Conservation (phyloP, 768 basidiomycete genomes). For the Steccherinum ochraceum region DNA sequence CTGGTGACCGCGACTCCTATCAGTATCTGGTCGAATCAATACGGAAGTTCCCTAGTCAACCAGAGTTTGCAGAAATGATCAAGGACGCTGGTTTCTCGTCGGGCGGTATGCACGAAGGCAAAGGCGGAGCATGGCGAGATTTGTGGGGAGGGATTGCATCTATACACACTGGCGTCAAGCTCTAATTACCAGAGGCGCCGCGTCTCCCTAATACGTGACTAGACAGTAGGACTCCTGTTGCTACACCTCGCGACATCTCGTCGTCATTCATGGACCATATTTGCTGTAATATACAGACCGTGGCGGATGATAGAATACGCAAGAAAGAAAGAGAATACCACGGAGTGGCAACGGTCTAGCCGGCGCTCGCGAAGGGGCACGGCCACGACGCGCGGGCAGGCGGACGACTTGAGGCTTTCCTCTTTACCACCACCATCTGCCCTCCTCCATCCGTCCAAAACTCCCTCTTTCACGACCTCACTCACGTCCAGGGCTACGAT, state of each 20-base stretch:
- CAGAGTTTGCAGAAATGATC: slow-evolving; percentile 87
- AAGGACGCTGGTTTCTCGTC: slow-evolving; percentile 76
- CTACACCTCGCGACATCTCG: too few relatives aligned
- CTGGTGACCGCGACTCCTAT: slow-evolving; percentile 90
- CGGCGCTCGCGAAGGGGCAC: background rate
- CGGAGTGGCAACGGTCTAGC: background rate
- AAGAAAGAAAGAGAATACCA: background rate
- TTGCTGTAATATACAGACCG: background rate
- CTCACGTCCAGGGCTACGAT: slow-evolving; percentile 12
- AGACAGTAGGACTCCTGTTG: too few relatives aligned
- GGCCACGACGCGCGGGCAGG: background rate
- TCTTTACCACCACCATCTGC: slow-evolving; percentile 11
- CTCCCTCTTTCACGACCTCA: slow-evolving; percentile 15
- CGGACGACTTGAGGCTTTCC: slow-evolving; percentile 1
- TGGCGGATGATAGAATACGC: background rate
- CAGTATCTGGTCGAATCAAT: slow-evolving; percentile 98
- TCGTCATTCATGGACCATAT: too few relatives aligned
- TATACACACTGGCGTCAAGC: slow-evolving; percentile 79
- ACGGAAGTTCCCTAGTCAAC: slow-evolving; percentile 84
- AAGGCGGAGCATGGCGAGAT: slow-evolving; percentile 82
- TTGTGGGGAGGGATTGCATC: slow-evolving; percentile 86
- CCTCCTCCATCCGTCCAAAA: background rate
- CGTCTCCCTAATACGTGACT: background rate
- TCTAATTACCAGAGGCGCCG: slow-evolving; percentile 37
- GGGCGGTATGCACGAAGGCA: slow-evolving; percentile 49